Conservation (phyloP, 2,329 filamentous ascomycete genomes). For the Cytospora mali region DNA sequence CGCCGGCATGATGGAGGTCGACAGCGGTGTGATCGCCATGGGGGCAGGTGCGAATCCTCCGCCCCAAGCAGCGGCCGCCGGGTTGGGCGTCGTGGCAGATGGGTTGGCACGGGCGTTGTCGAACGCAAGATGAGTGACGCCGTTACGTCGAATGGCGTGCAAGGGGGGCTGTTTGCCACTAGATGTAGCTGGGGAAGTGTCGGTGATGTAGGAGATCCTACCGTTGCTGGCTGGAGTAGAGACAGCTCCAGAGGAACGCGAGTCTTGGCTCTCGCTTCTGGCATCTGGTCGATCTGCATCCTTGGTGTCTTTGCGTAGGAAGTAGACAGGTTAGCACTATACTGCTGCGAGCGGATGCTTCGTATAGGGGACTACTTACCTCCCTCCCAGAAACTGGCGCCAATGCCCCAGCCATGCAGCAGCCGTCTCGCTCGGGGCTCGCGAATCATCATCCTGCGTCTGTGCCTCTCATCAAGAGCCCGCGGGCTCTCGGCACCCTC, state of each 20-base stretch:
- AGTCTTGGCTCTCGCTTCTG: background rate
- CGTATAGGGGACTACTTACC: background rate
- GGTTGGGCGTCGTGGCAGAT: background rate
- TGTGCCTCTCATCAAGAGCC: constrained; percentile 6
- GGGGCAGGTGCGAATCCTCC: constrained; percentile 12
- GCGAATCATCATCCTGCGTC: constrained; percentile 11
- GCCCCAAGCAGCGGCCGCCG: background rate
- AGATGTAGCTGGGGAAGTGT: background rate
- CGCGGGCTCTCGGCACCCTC: constrained; percentile 4
- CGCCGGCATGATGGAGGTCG: background rate
- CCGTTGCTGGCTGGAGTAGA: background rate
- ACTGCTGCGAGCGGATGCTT: background rate
- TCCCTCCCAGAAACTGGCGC: constrained; percentile 24
- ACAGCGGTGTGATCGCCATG: background rate
- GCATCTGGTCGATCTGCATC: background rate
- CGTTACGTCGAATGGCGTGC: background rate
- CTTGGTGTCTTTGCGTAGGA: background rate
- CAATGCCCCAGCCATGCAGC: constrained; percentile 22
- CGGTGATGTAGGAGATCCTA: background rate
- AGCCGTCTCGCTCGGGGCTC: constrained; percentile 12
- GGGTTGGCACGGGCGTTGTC: background rate
- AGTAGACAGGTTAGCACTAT: background rate
- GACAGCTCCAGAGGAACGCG: background rate
- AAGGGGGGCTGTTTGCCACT: background rate
- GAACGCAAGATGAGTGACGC: background rate